phyloP scores from a whole-genome alignment of 2,329 filamentous ascomycete species.

The Truncatella angustata region DNA sequence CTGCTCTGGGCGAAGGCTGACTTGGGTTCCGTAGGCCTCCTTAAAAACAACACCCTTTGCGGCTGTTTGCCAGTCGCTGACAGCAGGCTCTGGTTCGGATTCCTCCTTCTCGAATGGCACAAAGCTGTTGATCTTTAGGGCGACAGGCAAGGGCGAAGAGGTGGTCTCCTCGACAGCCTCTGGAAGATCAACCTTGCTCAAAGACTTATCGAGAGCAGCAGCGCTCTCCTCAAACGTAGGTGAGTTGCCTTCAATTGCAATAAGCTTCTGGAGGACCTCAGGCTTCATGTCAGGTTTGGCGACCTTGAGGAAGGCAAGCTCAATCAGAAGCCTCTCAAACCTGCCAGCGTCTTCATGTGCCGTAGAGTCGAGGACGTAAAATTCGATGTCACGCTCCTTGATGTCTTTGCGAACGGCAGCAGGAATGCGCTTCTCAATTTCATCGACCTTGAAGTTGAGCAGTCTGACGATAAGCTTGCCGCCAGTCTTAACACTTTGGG shows the following conservation, averaged over 20 bases:
- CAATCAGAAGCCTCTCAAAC: slow-evolving; percentile 65
- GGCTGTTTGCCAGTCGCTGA: slow-evolving; percentile 77
- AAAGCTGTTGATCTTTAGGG: slow-evolving; percentile 79
- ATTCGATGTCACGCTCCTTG: slow-evolving; percentile 64
- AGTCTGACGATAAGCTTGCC: slow-evolving; percentile 75
- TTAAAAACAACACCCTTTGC: slow-evolving; percentile 91
- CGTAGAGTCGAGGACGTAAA: slow-evolving; percentile 75
- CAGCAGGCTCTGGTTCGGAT: slow-evolving; percentile 59
- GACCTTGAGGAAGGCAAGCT: slow-evolving; percentile 81
- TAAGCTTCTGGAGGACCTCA: slow-evolving; percentile 65
- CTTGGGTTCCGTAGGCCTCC: slow-evolving; percentile 80
- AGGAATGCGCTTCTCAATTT: slow-evolving; percentile 83
- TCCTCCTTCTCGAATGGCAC: slow-evolving; percentile 75
- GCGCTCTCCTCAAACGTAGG: slow-evolving; percentile 53
- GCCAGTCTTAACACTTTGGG: slow-evolving; percentile 66
- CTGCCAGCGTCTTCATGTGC: too few species aligned
- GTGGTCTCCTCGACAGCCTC: slow-evolving; percentile 60
- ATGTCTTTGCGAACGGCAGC: slow-evolving; percentile 68
- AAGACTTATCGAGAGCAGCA: slow-evolving; percentile 65
- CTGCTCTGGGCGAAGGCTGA: slow-evolving; percentile 78
- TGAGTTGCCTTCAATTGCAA: slow-evolving; percentile 53
- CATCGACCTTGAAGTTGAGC: slow-evolving; percentile 79
- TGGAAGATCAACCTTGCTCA: slow-evolving; percentile 74
- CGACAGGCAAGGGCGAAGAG: slow-evolving; percentile 53
- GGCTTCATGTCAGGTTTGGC: slow-evolving; percentile 65